Evolutionary conservation across 2,329 filamentous ascomycete species (phyloP), one percentile per base, ranked within the genome.

Genomic region (Fusarium foetens): DNA sequence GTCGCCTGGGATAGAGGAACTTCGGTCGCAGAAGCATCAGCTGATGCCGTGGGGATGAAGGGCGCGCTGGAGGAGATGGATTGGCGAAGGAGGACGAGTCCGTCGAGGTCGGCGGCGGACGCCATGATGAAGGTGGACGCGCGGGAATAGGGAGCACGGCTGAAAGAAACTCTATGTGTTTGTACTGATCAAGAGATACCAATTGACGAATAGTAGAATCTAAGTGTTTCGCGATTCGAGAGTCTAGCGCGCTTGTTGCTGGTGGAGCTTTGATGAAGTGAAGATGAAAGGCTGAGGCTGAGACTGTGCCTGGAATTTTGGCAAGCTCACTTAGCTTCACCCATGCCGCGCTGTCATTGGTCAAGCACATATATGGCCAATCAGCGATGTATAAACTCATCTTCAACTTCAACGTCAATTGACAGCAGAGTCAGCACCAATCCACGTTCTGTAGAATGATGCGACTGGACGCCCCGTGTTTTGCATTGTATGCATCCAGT

Each of bases 61-160:
- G 90, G 83, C 76, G 87, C 89, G 76, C 87, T 87, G 63, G 90
- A 88, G 60, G 92, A 90, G 83, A 98, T 96, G 72, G 93, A 91
- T 79, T 93, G 91, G 79, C 95, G 93, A 75, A 98, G 88, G 71
- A 96, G 91, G 73, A 94, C 87, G 73, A 98, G 91, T 55, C 95
- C 90, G 79, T 98, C 94, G 72, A 89, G 87, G 75, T 90, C 89
- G 76, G 84, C 82, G 59, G 87, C 80, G 74, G 74, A 70, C 66
- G 90, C 86, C 90, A 92, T 92, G 65, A 68, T 81, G 72, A 75
- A 57, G 57, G 63, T 60, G 25, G 57, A 55, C 31, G 71, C 63
- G 60, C 59, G 39, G 52, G n/a, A 57, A 49, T 35, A 48, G 23
- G n/a, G 43, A 41, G 36, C 54, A 52, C 60, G 63, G 48, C 58